Evolutionary conservation across 805 yeast species (phyloP).

Genomic region (Tetrapisispora pingtungensis): DNA sequence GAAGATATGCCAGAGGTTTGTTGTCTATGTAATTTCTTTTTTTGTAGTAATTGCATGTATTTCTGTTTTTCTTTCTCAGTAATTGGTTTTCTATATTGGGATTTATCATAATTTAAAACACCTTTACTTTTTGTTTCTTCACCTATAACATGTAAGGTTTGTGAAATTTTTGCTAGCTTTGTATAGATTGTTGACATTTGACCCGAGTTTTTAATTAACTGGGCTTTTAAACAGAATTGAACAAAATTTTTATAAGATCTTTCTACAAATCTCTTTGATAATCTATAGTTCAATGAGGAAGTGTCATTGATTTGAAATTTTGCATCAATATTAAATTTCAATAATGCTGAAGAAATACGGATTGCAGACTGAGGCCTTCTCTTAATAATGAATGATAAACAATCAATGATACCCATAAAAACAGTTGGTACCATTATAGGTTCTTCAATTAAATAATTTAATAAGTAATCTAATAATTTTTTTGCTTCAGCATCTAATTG

Average conservation of each 20-base stretch:
- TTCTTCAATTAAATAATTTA: conserved; percentile 46
- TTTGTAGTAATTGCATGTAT: conserved; percentile 5
- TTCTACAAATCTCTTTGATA: conserved; percentile 54
- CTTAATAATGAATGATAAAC: conserved; percentile 51
- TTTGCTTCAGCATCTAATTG: conserved; percentile 63
- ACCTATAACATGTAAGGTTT: conserved; percentile 27
- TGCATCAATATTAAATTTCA: conserved; percentile 50
- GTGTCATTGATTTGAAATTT: conserved; percentile 39
- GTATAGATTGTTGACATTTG: conserved; percentile 18
- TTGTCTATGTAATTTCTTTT: neutral
- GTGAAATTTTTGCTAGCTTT: conserved; percentile 26
- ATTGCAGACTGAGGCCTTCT: conserved; percentile 51
- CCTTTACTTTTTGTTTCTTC: conserved; percentile 30
- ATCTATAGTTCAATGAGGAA: conserved; percentile 35
- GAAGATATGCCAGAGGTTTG: neutral
- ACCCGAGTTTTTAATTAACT: conserved; percentile 22
- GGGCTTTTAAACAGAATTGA: conserved; percentile 32
- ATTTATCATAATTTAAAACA: conserved; percentile 20
- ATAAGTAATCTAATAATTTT: conserved; percentile 54
- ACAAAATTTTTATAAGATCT: conserved; percentile 41
- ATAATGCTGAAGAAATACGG: conserved; percentile 47
- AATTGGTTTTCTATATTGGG: conserved; percentile 19
- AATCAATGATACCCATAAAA: conserved; percentile 59
- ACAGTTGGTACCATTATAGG: conserved; percentile 45
- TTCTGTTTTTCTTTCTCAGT: conserved; percentile 17